phyloP scores from a whole-genome alignment of 1,139 yeast genomes.

The Scheffersomyces titani region DNA sequence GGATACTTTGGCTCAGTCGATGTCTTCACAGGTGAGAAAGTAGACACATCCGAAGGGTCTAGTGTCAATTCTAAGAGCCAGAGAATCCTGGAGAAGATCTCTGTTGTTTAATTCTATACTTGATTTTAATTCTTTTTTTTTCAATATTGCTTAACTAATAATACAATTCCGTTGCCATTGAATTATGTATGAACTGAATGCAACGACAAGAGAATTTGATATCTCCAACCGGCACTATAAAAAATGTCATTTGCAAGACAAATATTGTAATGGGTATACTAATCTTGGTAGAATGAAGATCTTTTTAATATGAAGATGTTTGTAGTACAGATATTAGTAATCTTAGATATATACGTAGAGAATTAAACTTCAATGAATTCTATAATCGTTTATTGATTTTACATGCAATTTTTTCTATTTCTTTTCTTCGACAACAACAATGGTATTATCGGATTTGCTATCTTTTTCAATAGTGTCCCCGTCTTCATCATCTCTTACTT shows the following conservation, averaged over 20 bases:
- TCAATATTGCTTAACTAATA: background rate
- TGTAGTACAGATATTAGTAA: too few species aligned
- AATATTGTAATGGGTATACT: too few species aligned
- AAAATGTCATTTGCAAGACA: too few species aligned
- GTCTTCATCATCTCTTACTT: background rate
- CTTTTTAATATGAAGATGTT: too few species aligned
- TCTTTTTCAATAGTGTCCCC: background rate
- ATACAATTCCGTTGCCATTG: background rate
- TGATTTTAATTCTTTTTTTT: background rate
- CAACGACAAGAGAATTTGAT: background rate
- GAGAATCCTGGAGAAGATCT: background rate
- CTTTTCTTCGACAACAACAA: background rate
- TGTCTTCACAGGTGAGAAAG: conserved; percentile 4
- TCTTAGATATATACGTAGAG: background rate
- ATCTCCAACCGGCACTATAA: too few species aligned
- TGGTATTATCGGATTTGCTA: background rate
- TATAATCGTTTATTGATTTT: background rate
- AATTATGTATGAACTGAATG: background rate
- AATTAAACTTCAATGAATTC: background rate
- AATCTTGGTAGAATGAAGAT: too few species aligned
- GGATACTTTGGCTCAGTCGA: conserved; percentile 15
- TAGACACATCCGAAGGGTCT: background rate
- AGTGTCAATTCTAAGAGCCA: background rate
- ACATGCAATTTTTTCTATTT: background rate
- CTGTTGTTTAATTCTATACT: background rate